phyloP scores from a whole-genome alignment of 148 eudicot genomes.

The Camellia sinensis region DNA sequence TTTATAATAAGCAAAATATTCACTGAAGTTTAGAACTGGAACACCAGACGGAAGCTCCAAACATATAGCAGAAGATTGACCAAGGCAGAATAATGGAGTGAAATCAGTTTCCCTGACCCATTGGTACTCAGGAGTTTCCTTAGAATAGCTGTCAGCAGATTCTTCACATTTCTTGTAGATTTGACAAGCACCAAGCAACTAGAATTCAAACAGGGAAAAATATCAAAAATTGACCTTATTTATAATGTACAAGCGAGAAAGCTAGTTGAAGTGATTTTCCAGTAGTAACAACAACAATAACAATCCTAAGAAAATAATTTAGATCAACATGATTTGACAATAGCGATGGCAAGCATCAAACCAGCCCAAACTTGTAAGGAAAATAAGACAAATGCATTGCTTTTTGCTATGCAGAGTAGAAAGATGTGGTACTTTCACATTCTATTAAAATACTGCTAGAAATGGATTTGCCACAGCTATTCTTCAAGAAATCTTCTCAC shows the following conservation, averaged over 20 bases:
- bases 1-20: slow-evolving; percentile 46
- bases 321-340: neutral
- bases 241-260: neutral
- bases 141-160: slow-evolving; percentile 30
- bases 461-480: no score
- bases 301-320: neutral
- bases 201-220: neutral
- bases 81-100: slow-evolving; percentile 48
- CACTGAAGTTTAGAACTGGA: slow-evolving; percentile 42
- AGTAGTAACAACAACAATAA: neutral
- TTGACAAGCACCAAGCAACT: slow-evolving; percentile 70
- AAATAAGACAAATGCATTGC: no score
- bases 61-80: slow-evolving; percentile 77
- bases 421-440: no score
- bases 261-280: neutral
- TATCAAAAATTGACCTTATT: neutral
- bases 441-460: no score
- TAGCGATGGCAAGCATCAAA: no score
- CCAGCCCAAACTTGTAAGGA: no score
- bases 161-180: slow-evolving; percentile 44
- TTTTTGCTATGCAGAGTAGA: no score
- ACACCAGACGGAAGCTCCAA: slow-evolving; percentile 49
- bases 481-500: no score
- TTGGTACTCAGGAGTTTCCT: slow-evolving; percentile 56
- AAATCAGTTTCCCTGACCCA: slow-evolving; percentile 81